Percentiles rank a stretch among this genome's conserved stretches.
Evolutionary conservation across 768 basidiomycete genomes (phyloP).

Genomic region (Auriscalpium orientale): DNA sequence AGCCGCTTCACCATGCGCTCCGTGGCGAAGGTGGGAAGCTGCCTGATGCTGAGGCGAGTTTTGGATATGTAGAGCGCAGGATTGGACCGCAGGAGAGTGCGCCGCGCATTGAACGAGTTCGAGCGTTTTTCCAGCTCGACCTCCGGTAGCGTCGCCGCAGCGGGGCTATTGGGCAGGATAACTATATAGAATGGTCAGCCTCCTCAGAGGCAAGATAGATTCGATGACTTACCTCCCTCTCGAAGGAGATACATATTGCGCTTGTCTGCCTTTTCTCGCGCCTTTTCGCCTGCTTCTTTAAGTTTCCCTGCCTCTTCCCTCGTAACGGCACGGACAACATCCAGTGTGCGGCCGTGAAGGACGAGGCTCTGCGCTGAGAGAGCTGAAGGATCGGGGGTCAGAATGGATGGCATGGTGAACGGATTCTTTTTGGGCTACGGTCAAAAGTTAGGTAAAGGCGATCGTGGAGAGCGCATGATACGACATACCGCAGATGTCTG

Average conservation of each 20-base stretch:
- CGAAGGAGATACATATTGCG: conserved; percentile 92
- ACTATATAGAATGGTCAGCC: conserved; percentile 39
- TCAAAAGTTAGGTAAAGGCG: neutral
- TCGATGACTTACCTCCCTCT: conserved; percentile 72
- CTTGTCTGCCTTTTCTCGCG: conserved; percentile 86
- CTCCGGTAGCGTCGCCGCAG: conserved; percentile 59
- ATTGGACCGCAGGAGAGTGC: conserved; percentile 78
- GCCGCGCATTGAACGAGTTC: conserved; percentile 77
- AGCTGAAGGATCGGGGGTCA: conserved; percentile 91
- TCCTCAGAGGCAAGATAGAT: neutral
- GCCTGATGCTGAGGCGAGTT: conserved; percentile 89
- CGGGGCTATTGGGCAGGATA: conserved; percentile 82
- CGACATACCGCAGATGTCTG: conserved; percentile 18
- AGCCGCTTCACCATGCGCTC: conserved; percentile 88
- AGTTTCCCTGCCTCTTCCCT: conserved; percentile 82
- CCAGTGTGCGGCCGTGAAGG: conserved; percentile 86
- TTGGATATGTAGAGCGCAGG: conserved; percentile 92
- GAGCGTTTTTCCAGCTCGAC: conserved; percentile 84
- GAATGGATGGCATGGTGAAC: conserved; percentile 79
- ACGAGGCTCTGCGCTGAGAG: conserved; percentile 76
- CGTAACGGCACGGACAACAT: conserved; percentile 85
- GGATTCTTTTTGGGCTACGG: conserved; percentile 68
- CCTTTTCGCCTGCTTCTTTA: conserved; percentile 80
- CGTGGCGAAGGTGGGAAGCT: conserved; percentile 83
- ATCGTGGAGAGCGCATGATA: neutral